Evolutionary conservation across 768 basidiomycete species (phyloP).

Genomic region (Tephrocybe sp.): DNA sequence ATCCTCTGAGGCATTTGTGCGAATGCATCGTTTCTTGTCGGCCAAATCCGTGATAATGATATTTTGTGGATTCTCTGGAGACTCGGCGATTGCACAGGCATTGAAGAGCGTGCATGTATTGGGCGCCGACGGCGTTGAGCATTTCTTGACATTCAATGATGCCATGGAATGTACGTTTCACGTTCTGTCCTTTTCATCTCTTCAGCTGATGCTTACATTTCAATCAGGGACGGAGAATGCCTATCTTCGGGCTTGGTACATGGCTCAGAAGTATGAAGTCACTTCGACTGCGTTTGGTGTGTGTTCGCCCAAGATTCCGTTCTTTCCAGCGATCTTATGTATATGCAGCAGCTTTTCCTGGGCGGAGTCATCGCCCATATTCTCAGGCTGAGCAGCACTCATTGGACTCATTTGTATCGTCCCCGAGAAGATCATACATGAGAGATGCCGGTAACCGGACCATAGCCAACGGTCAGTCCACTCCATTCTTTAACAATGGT

Average conservation of each 20-base stretch:
- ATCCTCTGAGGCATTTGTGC: conserved; percentile 91
- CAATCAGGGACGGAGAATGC: conserved; percentile 87
- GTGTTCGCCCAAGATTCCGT: conserved; percentile 12
- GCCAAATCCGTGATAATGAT: conserved; percentile 82
- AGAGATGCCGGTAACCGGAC: conserved; percentile 72
- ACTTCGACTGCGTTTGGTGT: conserved; percentile 42
- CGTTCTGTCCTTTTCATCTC: too few relatives aligned
- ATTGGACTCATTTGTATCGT: conserved; percentile 49
- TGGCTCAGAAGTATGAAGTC: conserved; percentile 59
- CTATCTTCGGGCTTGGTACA: conserved; percentile 81
- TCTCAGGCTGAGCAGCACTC: conserved; percentile 36
- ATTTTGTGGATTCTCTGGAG: conserved; percentile 76
- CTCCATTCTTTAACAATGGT: too few relatives aligned
- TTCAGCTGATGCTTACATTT: neutral
- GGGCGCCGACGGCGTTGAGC: conserved; percentile 74
- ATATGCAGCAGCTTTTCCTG: conserved; percentile 48
- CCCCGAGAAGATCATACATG: conserved; percentile 68
- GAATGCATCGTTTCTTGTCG: conserved; percentile 79
- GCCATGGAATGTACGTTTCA: conserved; percentile 83
- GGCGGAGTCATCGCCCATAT: conserved; percentile 52
- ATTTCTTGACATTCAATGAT: conserved; percentile 81
- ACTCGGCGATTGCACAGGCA: conserved; percentile 69
- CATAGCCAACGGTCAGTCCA: conserved; percentile 54
- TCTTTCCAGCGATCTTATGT: conserved; percentile 3
- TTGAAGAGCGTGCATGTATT: conserved; percentile 79